Evolutionary conservation across 108 stramenopile species (phyloP).

Genomic region (Pseudonitzschia delicatissima): DNA sequence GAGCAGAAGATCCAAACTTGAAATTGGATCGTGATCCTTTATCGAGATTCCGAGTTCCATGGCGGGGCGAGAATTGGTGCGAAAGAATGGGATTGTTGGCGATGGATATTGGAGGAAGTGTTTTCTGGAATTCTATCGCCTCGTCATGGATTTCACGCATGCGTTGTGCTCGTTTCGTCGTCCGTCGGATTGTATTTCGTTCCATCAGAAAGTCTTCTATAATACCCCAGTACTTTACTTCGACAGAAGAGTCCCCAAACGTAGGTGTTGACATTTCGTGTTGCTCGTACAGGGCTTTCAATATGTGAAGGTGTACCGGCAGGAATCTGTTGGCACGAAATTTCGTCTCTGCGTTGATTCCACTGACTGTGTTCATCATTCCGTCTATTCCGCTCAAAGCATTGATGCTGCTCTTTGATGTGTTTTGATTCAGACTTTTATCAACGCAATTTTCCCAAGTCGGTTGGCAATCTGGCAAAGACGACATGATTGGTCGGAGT

Average conservation of each 20-base stretch:
- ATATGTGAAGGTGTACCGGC: slow-evolving; percentile 21
- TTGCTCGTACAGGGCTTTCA: slow-evolving; percentile 19
- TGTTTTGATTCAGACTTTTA: too few relatives aligned
- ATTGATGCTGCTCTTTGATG: too few relatives aligned
- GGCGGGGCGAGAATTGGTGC: slow-evolving; percentile 6
- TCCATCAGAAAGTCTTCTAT: slow-evolving; percentile 23
- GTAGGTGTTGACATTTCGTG: not conserved
- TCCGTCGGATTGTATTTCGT: slow-evolving; percentile 2
- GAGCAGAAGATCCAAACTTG: not conserved
- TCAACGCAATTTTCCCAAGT: too few relatives aligned
- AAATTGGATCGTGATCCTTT: slow-evolving; percentile 12
- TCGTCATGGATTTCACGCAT: slow-evolving; percentile 17
- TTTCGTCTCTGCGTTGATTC: not conserved
- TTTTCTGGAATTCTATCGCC: slow-evolving; percentile 18
- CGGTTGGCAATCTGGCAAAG: too few relatives aligned
- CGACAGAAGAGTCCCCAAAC: slow-evolving; percentile 12
- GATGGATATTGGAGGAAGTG: not conserved
- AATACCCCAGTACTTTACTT: slow-evolving; percentile 13
- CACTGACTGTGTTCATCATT: too few relatives aligned
- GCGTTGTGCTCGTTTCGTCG: slow-evolving; percentile 14
- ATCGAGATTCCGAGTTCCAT: not conserved
- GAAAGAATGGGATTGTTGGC: not conserved
- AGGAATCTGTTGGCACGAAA: slow-evolving; percentile 17
- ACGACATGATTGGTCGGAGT: too few relatives aligned
- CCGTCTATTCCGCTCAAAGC: too few relatives aligned